Evolutionary conservation across 306 rosid species (phyloP).

Genomic region (Ziziphus jujuba): DNA sequence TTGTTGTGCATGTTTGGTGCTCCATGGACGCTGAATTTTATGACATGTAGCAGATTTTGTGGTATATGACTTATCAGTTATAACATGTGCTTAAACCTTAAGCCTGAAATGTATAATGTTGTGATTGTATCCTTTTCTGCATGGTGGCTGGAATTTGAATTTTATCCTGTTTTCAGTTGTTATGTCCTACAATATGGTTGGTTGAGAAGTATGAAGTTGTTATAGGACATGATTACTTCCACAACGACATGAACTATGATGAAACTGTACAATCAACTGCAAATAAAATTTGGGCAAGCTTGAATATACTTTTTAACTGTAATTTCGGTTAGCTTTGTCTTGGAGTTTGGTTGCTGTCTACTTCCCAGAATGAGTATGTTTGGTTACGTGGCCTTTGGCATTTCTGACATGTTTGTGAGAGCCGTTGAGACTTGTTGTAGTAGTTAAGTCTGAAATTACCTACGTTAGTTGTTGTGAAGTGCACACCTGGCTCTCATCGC

Average conservation of each 20-base stretch:
- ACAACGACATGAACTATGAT: not conserved
- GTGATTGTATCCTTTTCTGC: conserved; percentile 6
- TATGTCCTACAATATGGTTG: not conserved
- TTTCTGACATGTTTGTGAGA: not conserved
- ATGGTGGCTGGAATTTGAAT: not conserved
- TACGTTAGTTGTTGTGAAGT: not conserved
- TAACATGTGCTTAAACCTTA: not conserved
- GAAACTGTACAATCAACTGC: not conserved
- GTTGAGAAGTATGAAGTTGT: not conserved
- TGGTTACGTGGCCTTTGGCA: not conserved
- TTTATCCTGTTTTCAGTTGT: not conserved
- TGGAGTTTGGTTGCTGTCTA: not conserved
- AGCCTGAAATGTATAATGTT: not conserved
- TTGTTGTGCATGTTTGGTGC: not conserved
- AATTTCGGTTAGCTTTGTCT: conserved; percentile 5
- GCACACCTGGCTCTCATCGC: too few relatives aligned
- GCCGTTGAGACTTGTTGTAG: not conserved
- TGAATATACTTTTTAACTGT: not conserved
- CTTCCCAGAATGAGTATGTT: not conserved
- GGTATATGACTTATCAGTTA: not conserved
- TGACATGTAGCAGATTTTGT: not conserved
- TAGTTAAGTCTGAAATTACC: not conserved
- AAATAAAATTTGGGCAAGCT: not conserved
- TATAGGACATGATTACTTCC: not conserved
- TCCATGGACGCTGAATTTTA: not conserved